Evolutionary conservation across 78 protist species (phyloP).

Genomic region (Protostelium mycophagum): DNA sequence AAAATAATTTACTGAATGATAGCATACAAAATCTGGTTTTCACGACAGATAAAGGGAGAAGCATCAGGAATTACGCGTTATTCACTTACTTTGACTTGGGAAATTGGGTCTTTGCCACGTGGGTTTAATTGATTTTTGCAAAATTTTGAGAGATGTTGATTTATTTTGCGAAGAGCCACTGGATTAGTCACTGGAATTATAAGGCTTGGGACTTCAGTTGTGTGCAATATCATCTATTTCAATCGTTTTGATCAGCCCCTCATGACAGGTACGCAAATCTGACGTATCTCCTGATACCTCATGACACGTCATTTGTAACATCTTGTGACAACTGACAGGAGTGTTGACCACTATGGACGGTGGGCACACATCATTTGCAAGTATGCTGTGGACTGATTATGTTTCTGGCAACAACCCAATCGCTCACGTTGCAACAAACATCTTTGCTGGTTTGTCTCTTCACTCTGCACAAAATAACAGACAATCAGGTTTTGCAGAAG

Average conservation of each 20-base stretch:
- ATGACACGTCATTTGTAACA: not conserved
- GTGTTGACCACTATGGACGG: not conserved
- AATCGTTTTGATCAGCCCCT: not conserved
- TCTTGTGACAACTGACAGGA: not conserved
- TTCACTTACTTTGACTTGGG: not conserved
- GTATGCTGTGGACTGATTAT: not conserved
- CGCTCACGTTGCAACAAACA: not conserved
- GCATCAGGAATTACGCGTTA: not conserved
- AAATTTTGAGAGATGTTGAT: not conserved
- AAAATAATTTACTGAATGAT: too few relatives aligned
- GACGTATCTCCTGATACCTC: not conserved
- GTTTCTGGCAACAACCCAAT: not conserved
- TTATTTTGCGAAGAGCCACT: not conserved
- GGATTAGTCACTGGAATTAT: not conserved
- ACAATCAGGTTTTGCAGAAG: too few relatives aligned
- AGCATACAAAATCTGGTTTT: not conserved
- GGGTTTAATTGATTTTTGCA: not conserved
- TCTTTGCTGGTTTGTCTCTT: not conserved
- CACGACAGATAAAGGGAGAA: not conserved
- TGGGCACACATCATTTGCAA: not conserved
- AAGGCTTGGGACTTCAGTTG: not conserved
- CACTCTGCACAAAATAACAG: too few relatives aligned
- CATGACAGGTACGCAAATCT: not conserved
- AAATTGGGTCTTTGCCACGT: not conserved
- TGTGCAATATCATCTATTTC: not conserved